Base-by-base conservation (phyloP, 345 rosid genomes). In the Turnera subulata region DNA sequence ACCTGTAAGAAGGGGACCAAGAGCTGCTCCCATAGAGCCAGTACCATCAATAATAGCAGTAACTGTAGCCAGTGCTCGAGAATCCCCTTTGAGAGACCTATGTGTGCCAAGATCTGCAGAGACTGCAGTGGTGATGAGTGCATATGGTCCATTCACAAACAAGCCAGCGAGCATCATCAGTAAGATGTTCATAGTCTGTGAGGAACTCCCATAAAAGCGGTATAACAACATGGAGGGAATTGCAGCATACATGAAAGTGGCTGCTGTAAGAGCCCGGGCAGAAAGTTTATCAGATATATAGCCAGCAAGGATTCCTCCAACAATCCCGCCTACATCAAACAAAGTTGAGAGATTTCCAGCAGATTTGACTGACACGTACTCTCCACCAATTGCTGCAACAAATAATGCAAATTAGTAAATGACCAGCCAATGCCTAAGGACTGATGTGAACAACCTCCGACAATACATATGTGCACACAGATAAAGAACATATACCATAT, bases 21-120 rank as follows among this genome's bases (percentile, higher is more conserved):
- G 69, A 61, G 98, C 87, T 16, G 98, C 98, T 23, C 98, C 98
- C 53, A 78, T 82, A 37, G 96, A 92, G 19, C 98, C 96, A 24
- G 96, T 92, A 14, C 96, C 98, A 64, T 92, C 91, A 46, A 92
- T 86, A 23, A 92, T 89, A 2, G 96, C 98, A 54, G 98, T 86
- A 21, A 89, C 98, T 0, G 98, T 92, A 2, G 96, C 96, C 47
- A 92, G 78, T 4, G 95, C 98, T 46, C 98, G 89, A 5, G 95
- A 92, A 73, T 89, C 84, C 23, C 95, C 96, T 67, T 74, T 86
- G 3, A 89, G 73, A 56, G 89, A 89, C 69, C 79, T 76, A 74
- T 92, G 98, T 0, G 98, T 92, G 12, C 98, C 98, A 13, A 92
- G 95, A 71, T 92, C 98, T 1, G 91, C 92, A 2, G 98, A 92